Evolutionary conservation across 2,329 filamentous ascomycete species (phyloP).

Genomic region (Fusarium sp.): DNA sequence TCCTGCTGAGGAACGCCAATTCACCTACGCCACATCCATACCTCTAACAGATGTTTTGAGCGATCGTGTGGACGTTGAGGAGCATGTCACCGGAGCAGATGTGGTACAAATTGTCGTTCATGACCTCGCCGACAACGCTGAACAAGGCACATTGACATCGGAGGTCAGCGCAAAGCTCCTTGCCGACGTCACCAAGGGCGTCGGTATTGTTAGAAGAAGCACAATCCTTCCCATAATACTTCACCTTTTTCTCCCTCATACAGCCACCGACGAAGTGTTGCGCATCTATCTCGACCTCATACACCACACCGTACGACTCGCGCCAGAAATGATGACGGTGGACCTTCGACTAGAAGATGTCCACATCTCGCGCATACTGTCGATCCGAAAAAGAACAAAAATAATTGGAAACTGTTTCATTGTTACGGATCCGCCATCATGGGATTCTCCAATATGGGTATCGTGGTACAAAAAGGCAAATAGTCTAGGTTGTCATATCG

Average conservation of each 20-base stretch:
- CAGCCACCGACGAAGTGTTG: slow-evolving; percentile 39
- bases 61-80: slow-evolving; percentile 69
- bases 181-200: slow-evolving; percentile 66
- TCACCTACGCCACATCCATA: slow-evolving; percentile 76
- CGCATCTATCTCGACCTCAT: slow-evolving; percentile 67
- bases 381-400: slow-evolving; percentile 66
- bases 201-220: slow-evolving; percentile 72
- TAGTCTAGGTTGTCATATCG: slow-evolving; percentile 70
- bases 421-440: slow-evolving; percentile 59
- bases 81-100: slow-evolving; percentile 74
- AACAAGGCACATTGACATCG: slow-evolving; percentile 30
- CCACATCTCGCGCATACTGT: slow-evolving; percentile 63
- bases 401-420: slow-evolving; percentile 69
- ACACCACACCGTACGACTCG: slow-evolving; percentile 70
- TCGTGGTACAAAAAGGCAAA: slow-evolving; percentile 70
- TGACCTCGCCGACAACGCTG: slow-evolving; percentile 28
- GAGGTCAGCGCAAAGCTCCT: slow-evolving; percentile 52
- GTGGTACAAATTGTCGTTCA: slow-evolving; percentile 72
- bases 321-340: slow-evolving; percentile 72
- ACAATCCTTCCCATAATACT: slow-evolving; percentile 71
- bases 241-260: slow-evolving; percentile 58
- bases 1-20: slow-evolving; percentile 69
- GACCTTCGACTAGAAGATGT: slow-evolving; percentile 69
- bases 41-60: slow-evolving; percentile 68
- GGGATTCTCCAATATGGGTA: slow-evolving; percentile 68